phyloP scores from a whole-genome alignment of 768 basidiomycete genomes.

The Tubosaeta sp. region DNA sequence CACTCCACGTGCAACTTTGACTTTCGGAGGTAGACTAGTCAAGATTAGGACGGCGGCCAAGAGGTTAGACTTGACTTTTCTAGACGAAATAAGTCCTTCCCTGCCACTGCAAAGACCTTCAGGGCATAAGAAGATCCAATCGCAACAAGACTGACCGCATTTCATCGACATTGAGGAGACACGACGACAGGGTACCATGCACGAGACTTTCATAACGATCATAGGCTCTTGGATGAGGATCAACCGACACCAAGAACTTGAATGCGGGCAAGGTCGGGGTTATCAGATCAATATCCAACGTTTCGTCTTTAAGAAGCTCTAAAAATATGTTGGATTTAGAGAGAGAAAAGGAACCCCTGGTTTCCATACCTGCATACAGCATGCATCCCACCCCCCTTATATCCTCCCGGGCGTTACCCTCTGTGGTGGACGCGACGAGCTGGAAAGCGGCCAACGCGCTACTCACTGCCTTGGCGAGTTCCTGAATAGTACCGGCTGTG shows the following conservation, averaged over 20 bases:
- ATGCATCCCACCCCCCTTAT: slow-evolving; percentile 74
- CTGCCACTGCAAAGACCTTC: slow-evolving; percentile 55
- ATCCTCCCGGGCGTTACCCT: slow-evolving; percentile 60
- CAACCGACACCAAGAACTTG: slow-evolving; percentile 64
- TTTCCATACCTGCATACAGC: slow-evolving; percentile 62
- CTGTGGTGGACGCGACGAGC: slow-evolving; percentile 54
- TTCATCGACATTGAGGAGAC: slow-evolving; percentile 81
- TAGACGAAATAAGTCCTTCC: slow-evolving; percentile 65
- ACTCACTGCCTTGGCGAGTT: slow-evolving; percentile 58
- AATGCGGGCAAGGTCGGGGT: slow-evolving; percentile 77
- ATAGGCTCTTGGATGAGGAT: slow-evolving; percentile 36
- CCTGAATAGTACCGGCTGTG: slow-evolving; percentile 51
- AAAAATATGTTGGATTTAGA: neutral
- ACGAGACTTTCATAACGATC: slow-evolving; percentile 57
- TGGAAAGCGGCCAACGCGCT: slow-evolving; percentile 60
- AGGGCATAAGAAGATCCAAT: slow-evolving; percentile 1
- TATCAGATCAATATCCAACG: slow-evolving; percentile 70
- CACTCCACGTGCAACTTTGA: slow-evolving; percentile 66
- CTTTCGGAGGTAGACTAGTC: slow-evolving; percentile 65
- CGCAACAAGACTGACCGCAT: slow-evolving; percentile 63
- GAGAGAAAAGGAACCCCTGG: neutral
- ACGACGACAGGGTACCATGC: slow-evolving; percentile 82
- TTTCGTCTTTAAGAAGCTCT: slow-evolving; percentile 88
- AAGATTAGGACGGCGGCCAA: slow-evolving; percentile 81
- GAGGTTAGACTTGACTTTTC: slow-evolving; percentile 89